phyloP scores from a whole-genome alignment of 192 early-diverging fungal genomes.

The Helicostylum pulchrum region DNA sequence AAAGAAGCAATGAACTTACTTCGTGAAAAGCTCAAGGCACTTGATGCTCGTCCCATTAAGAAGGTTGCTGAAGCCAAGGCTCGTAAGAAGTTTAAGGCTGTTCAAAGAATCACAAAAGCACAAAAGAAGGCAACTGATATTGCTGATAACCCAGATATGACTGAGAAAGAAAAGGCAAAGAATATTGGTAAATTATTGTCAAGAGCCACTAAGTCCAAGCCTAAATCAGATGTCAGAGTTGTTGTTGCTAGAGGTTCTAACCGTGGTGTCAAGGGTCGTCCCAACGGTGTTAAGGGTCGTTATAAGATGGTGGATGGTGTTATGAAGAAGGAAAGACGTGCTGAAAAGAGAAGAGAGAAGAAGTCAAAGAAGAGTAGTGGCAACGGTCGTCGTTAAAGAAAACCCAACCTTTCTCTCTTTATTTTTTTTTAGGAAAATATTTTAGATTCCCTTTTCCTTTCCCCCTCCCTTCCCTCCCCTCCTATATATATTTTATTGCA shows the following conservation, averaged over 20 bases:
- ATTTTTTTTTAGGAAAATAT: too few species aligned
- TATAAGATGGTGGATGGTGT: constrained; percentile 93
- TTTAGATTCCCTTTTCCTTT: too few species aligned
- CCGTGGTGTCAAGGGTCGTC: constrained; percentile 84
- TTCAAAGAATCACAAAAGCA: constrained; percentile 73
- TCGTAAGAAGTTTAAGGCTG: constrained; percentile 84
- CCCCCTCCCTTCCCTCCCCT: too few species aligned
- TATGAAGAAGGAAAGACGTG: constrained; percentile 95
- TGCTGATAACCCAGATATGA: constrained; percentile 83
- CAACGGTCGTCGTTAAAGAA: constrained; percentile 13
- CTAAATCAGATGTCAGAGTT: constrained; percentile 74
- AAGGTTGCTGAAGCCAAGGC: constrained; percentile 99
- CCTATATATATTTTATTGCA: too few species aligned
- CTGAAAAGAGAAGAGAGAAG: constrained; percentile 72
- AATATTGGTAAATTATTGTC: constrained; percentile 76
- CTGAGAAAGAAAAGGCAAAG: constrained; percentile 83
- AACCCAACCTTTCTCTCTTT: too few species aligned
- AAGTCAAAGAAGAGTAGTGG: constrained; percentile 53
- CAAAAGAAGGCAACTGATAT: constrained; percentile 87
- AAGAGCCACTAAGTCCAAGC: constrained; percentile 79
- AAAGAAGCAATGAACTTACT: constrained; percentile 93
- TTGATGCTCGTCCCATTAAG: constrained; percentile 98
- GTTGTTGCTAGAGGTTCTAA: constrained; percentile 88
- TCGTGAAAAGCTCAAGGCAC: constrained; percentile 74
- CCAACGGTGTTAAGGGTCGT: constrained; percentile 95